Evolutionary conservation across 441 rosid genomes (phyloP).

Genomic region (Euphorbia schlechtendalii): DNA sequence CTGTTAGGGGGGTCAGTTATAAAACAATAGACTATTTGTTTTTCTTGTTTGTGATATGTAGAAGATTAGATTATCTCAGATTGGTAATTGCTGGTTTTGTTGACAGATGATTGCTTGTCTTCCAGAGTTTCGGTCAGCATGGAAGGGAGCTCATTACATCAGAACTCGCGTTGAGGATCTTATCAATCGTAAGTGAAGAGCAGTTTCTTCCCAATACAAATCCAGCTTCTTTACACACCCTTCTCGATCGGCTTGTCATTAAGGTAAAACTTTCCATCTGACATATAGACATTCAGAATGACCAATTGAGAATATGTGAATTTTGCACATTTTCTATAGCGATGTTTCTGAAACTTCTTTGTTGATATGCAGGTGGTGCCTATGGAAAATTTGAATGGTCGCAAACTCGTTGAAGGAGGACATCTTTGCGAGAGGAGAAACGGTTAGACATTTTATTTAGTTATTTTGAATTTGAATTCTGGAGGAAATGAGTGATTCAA

Average conservation of each 20-base stretch:
- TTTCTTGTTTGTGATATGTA: constrained; percentile 20
- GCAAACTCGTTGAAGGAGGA: constrained; percentile 78
- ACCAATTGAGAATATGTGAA: too few relatives aligned
- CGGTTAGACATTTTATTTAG: constrained; percentile 31
- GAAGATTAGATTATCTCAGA: constrained; percentile 37
- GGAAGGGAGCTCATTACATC: constrained; percentile 95
- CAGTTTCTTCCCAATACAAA: constrained; percentile 53
- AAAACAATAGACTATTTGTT: background rate
- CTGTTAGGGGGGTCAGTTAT: background rate
- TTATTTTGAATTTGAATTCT: constrained; percentile 19
- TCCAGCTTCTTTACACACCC: constrained; percentile 35
- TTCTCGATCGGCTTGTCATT: constrained; percentile 63
- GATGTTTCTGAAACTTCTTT: background rate
- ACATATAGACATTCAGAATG: too few relatives aligned
- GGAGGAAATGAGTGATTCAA: constrained; percentile 7
- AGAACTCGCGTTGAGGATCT: constrained; percentile 73
- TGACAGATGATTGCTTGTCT: constrained; percentile 99
- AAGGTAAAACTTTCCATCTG: constrained; percentile 44
- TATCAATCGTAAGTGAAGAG: constrained; percentile 82
- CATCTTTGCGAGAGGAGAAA: constrained; percentile 90
- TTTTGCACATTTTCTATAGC: background rate
- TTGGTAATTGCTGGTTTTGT: constrained; percentile 66
- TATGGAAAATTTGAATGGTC: constrained; percentile 83
- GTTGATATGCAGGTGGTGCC: constrained; percentile 58
- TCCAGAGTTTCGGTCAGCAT: constrained; percentile 99